Evolutionary conservation across 192 early-diverging fungal species (phyloP).

Genomic region (Coemansia sp.): DNA sequence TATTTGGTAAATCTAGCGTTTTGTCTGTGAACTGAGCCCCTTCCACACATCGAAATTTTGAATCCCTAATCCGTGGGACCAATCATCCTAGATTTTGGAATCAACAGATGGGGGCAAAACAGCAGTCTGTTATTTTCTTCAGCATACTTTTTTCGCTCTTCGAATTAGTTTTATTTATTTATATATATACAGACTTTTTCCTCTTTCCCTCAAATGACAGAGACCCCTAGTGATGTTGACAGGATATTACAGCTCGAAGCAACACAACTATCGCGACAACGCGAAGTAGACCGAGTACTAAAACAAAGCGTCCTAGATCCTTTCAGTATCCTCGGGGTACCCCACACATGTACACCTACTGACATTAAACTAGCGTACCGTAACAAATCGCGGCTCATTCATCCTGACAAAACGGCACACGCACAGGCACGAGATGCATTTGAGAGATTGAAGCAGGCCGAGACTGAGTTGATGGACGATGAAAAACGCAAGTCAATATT

Average conservation of each 20-base stretch:
- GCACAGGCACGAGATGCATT: conserved; percentile 45
- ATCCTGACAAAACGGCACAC: conserved; percentile 49
- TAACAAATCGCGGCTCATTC: conserved; percentile 42
- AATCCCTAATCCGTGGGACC: no score
- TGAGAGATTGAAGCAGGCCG: conserved; percentile 42
- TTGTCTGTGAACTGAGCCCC: no score
- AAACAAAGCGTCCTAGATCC: conserved; percentile 36
- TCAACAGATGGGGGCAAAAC: no score
- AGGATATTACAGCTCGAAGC: conserved; percentile 15
- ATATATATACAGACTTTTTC: background rate
- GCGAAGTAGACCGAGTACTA: conserved; percentile 44
- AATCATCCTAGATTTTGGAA: no score
- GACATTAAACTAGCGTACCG: conserved; percentile 48
- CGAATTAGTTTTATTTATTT: background rate
- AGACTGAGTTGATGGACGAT: conserved; percentile 48
- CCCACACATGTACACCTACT: conserved; percentile 22
- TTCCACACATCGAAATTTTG: no score
- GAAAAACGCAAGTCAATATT: conserved; percentile 32
- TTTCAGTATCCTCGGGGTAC: conserved; percentile 34
- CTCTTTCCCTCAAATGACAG: background rate
- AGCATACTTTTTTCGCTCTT: background rate
- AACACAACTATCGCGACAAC: conserved; percentile 28
- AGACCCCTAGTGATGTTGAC: conserved; percentile 9
- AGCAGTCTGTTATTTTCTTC: no score
- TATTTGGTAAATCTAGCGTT: no score